Base-by-base conservation (phyloP, 2,329 filamentous ascomycete genomes). In the Talaromyces verruculosus region DNA sequence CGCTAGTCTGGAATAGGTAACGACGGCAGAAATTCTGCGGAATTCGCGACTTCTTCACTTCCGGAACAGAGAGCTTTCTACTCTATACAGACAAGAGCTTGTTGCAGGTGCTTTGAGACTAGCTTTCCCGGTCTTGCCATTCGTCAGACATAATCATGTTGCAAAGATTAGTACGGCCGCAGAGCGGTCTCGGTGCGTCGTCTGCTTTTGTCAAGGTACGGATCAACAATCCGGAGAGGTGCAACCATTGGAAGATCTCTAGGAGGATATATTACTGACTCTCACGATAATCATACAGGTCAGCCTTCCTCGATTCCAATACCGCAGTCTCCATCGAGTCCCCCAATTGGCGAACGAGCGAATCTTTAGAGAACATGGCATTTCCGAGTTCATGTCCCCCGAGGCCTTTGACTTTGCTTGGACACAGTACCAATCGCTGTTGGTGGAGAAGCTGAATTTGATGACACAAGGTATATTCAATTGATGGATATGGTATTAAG, bases 331-430 rank as follows among this genome's bases (percentile, higher is more conserved):
- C 53, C 83, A 87, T 73, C 71, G 72, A 55, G 78, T 85, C 5
- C 84, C 85, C 28, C 72, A 78, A 67, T 82, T 87, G 69, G 76
- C 74, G 47, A 79, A 84, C 72, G 78, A 83, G 65, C 69, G 73
- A 13, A 68, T 74, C 47, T 84, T 85, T 71, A 73, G 74, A 65
- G 67, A 80, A 63, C 72, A 85, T 69, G 87, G 87, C 67, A 83
- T 97, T 5, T 85, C 87, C n/a, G 87, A 87, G 15, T 84, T 98
- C 67, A 83, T 97, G 75, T 88, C 88, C 35, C 77, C 84, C 1
- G 82, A 85, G 61, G 91, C 87, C 64, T 96, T 91, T 79, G 81
- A 89, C 65, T 85, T 91, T 64, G 89, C 93, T 60, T 99, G 92
- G 89, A 89, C 85, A 39, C 84, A 93, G 74, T 96, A 97, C 81